Percentiles rank a stretch among this genome's conserved stretches.
Evolutionary conservation across 208 protist genomes (phyloP).

Genomic region (Acanthamoeba triangularis): DNA sequence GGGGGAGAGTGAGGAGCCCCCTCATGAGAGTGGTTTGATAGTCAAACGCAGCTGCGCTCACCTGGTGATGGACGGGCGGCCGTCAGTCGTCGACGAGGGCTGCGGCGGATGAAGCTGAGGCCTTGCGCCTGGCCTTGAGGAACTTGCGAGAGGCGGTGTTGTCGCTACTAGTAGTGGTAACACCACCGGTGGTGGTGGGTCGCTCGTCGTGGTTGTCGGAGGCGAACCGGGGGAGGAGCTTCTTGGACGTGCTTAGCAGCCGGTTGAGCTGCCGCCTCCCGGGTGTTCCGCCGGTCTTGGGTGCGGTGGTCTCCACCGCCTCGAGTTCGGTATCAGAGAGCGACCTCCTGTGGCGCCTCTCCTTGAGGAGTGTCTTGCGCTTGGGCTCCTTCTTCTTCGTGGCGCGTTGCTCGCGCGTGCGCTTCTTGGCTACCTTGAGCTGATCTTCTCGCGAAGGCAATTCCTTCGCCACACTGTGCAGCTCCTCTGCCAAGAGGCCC

Average conservation of each 20-base stretch:
- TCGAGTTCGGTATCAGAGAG: conserved; percentile 29
- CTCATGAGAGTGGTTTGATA: no score
- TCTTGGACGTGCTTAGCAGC: conserved; percentile 25
- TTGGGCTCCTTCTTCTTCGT: neutral
- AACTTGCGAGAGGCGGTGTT: neutral
- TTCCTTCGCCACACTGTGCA: neutral
- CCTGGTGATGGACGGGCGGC: no score
- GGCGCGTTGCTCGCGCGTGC: neutral
- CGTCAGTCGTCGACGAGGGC: no score
- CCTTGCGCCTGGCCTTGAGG: conserved; percentile 6
- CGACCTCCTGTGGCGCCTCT: neutral
- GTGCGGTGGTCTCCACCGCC: neutral
- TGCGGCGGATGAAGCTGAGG: no score
- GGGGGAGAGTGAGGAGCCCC: no score
- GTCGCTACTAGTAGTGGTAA: neutral
- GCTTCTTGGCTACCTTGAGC: conserved; percentile 45
- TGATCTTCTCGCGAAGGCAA: neutral
- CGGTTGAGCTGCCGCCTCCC: conserved; percentile 47
- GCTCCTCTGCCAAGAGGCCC: neutral
- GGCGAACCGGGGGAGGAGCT: conserved; percentile 38
- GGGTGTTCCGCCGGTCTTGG: neutral
- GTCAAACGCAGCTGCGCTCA: no score
- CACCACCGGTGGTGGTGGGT: neutral
- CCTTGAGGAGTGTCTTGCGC: neutral
- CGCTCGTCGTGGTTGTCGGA: neutral